Base-by-base conservation (phyloP, 331 rosid genomes). In the Cucumis variabilis region DNA sequence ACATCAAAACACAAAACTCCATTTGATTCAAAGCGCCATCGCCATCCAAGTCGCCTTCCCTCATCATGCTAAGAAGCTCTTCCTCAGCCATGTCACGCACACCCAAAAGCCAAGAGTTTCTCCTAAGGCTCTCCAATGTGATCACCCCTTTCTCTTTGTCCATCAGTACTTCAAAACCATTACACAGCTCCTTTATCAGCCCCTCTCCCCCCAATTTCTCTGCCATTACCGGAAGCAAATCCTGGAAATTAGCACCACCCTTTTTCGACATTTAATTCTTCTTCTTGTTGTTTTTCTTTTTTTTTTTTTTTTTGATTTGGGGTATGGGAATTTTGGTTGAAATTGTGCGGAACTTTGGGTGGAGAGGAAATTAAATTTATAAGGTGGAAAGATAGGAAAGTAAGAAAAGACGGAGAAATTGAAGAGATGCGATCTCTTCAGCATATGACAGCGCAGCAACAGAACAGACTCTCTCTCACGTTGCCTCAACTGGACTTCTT, bases 1-100 rank as follows among this genome's bases (percentile, higher is more conserved):
- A 96, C 99, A 95, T 96, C 90, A 96, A 88, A 63, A 95, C 98
- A 44, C 99, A 96, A 66, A 95, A 96, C 76, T 96, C 98, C 98
- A 96, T 96, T 90, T 93, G 94, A 19, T 87, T 87, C 20, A 96
- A 91, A 1, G 92, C 94, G 0, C 99, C 98, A 24, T 96, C 99
- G n/a, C 98, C 94, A 41, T 96, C 99, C 15, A 92, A 69, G 70
- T 95, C 99, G 1, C 98, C 99, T 87, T 93, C 98, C 66, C 60
- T 89, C 89, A 95, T 65, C 98, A 96, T 96, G 93, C 93, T 90
- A 11, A 89, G 69, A 10, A 96, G 89, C 82, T 96, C 99, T 13
- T 95, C 98, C 14, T 96, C 98, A 60, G 90, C 88, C 85, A 95
- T 90, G 41, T 94, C 94, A 11, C 85, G 53, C 88, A 96, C 70